These are phyloP conservation scores for Kodamaea sp. DNA, from an alignment of 1,139 yeast species.

Conservation along the genomic window DNA sequence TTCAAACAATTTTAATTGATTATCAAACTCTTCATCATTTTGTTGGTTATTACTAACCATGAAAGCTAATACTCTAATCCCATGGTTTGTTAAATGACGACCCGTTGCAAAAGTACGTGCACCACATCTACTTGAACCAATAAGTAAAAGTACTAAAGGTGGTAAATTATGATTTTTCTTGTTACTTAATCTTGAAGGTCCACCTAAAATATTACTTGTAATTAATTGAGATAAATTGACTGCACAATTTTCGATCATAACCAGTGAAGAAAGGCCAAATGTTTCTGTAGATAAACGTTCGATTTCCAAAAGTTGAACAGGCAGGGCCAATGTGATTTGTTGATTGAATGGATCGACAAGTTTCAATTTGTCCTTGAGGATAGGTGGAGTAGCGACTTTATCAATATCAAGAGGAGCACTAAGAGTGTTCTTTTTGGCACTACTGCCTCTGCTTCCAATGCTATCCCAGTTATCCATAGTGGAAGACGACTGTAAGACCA, in stretches of 20 bases:
- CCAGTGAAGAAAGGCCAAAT: constrained; percentile 47
- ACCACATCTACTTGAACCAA: constrained; percentile 75
- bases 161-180: constrained; percentile 68
- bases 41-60: constrained; percentile 36
- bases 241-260: constrained; percentile 69
- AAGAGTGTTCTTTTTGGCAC: constrained; percentile 7
- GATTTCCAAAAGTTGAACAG: constrained; percentile 78
- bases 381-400: constrained; percentile 6
- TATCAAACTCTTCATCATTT: constrained; percentile 25
- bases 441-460: constrained; percentile 24
- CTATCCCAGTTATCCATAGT: constrained; percentile 57
- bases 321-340: constrained; percentile 56
- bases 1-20: constrained; percentile 54
- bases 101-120: constrained; percentile 76
- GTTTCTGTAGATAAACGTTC: constrained; percentile 57
- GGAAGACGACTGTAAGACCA: constrained; percentile 51
- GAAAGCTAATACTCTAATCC: constrained; percentile 63
- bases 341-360: constrained; percentile 23
- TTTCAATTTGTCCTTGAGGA: constrained; percentile 13
- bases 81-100: constrained; percentile 73
- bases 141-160: constrained; percentile 68
- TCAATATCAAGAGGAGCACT: constrained; percentile 3
- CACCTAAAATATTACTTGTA: constrained; percentile 59
- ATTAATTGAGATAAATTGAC: constrained; percentile 61
- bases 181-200: constrained; percentile 55